Base-by-base conservation (phyloP, 208 protist genomes). In the Leishmania martiniquensis region DNA sequence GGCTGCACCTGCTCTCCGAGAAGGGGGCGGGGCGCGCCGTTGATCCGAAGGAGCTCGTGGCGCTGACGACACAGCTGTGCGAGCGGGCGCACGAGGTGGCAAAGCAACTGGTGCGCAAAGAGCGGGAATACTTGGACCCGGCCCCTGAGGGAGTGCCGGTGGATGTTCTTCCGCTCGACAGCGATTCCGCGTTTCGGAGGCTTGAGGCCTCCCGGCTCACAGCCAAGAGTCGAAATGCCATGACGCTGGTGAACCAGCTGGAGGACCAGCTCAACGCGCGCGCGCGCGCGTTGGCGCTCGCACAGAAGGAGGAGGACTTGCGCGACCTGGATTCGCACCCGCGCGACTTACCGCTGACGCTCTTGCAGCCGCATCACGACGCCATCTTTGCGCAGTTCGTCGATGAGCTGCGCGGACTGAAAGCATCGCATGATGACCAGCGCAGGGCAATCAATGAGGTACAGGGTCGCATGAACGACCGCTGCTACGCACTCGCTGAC, bases 181-280 rank as follows among this genome's bases (percentile, higher is more conserved):
- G 81, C 12, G 88, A 96, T 70, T 72, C 75, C 25, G 72, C 65
- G 25, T 94, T 96, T 72, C 88, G 83, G 70, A 39, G 80, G 34
- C 49, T 96, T 76, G 92, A 96, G 87, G 81, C 85, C 67, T 81
- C 84, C 72, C 89, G 92, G 10, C 86, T 86, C 1, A 78, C 72
- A 15, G 77, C 87, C 42, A 95, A 95, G 88, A 82, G 82, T 25
- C 85, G 85, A 47, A 83, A 83, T 72, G 82, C 82, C 60, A 86
- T 77, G 65, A 83, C 81, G 10, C 70, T 85, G 42, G 85, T 86
- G 37, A 65, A 60, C 12, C 87, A 83, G 12, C 83, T 96, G 10
- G 92, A 96, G 84, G 86, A 92, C 51, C 72, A 87, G 69, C 82
- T 96, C 9, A 96, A 94, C 80, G 80, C 76, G 34, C 89, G 89